Base-by-base conservation (phyloP, 1,139 yeast species). In the Magnusiomyces suaveolens region DNA sequence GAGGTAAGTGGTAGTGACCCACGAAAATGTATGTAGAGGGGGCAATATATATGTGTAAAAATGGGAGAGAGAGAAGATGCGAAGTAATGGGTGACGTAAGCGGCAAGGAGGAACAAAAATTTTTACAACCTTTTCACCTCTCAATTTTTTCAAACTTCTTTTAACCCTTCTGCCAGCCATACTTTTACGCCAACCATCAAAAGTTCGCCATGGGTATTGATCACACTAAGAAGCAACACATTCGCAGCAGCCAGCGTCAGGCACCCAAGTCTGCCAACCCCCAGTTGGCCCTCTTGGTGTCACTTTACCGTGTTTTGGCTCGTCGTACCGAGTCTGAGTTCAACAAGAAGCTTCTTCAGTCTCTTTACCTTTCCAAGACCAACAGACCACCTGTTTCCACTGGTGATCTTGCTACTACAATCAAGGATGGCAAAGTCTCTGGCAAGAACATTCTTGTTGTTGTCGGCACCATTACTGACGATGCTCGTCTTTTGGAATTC, bases 201-300 rank as follows among this genome's bases (percentile, higher is more conserved):
- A 18, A 50, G 47, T 46, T 53, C 58, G 50, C 60, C 54, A 92
- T 92, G 98, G 99, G 97, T 84, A 89, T 87, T 81, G 98, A 92
- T 81, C 95, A 87, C 82, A 82, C 87, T 78, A 76, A 83, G 76
- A 90, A 89, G 79, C 97, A 89, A 80, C 98, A 92, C 85, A 82
- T 81, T 75, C 87, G 90, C 80, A 80, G 84, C 69, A 85, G 96
- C 77, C 95, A 88, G 87, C 90, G 99, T 82, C 80, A 85, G 73
- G 97, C 97, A 77, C 99, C 98, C 80, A 89, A 89, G 83, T 90
- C 97, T 67, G 96, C 92, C 81, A 94, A 92, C 76, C 96, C 90
- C 79, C 92, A 94, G 96, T 83, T 92, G 81, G 86, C 85, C 79
- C 79, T 92, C 75, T 85, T 92, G 79, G 98, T 92, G 76, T 90